Evolutionary conservation across 495 filamentous ascomycete genomes (phyloP).

Genomic region (Letharia columbiana): DNA sequence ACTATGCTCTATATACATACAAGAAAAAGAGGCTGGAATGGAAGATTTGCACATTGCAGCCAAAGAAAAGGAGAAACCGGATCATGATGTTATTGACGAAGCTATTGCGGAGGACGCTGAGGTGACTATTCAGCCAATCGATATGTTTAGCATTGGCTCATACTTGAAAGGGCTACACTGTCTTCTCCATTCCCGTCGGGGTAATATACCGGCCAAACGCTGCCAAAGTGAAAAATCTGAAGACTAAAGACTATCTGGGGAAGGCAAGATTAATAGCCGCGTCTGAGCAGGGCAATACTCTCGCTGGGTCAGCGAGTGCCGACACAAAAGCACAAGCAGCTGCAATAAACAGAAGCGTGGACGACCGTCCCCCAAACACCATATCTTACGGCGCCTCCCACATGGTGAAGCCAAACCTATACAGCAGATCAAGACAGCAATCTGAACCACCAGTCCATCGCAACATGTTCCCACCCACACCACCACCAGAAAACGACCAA

Average conservation of each 20-base stretch:
- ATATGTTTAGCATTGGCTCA: slow-evolving; percentile 16
- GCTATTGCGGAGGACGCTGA: slow-evolving; percentile 89
- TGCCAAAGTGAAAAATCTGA: slow-evolving; percentile 96
- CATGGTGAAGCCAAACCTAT: slow-evolving; percentile 75
- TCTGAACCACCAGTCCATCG: slow-evolving; percentile 77
- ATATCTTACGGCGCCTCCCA: slow-evolving; percentile 87
- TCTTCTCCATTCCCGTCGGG: slow-evolving; percentile 96
- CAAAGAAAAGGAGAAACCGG: slow-evolving; percentile 91
- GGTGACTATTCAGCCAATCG: slow-evolving; percentile 40
- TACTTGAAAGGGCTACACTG: slow-evolving; percentile 74
- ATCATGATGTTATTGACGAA: slow-evolving; percentile 97
- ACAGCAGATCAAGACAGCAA: slow-evolving; percentile 67
- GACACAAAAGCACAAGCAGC: slow-evolving; percentile 50
- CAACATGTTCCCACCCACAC: slow-evolving; percentile 90
- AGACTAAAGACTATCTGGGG: slow-evolving; percentile 92
- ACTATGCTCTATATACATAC: slow-evolving; percentile 93
- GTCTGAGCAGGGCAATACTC: slow-evolving; percentile 67
- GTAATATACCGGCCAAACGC: slow-evolving; percentile 92
- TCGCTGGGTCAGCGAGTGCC: slow-evolving; percentile 65
- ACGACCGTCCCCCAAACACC: slow-evolving; percentile 69
- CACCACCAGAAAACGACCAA: slow-evolving; percentile 76
- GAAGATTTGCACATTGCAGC: slow-evolving; percentile 83
- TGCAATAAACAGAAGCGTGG: slow-evolving; percentile 36
- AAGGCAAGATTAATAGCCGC: slow-evolving; percentile 90
- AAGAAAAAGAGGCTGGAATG: slow-evolving; percentile 82